Evolutionary conservation across 148 eudicot species (phyloP).

Genomic region (Hydrangea macrophylla): DNA sequence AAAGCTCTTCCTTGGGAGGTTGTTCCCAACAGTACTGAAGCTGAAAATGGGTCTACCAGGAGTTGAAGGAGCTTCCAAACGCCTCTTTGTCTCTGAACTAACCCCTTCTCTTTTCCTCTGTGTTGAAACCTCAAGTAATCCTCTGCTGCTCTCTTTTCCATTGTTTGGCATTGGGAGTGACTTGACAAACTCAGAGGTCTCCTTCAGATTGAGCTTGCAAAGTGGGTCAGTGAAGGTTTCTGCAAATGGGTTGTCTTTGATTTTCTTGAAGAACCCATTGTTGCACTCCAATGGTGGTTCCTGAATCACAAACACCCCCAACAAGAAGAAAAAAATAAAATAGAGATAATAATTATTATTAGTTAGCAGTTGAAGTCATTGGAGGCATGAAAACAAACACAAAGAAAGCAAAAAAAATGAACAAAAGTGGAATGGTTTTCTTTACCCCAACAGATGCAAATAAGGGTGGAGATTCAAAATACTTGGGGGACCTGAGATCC

Average conservation of each 20-base stretch:
- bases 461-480: constrained; percentile 27
- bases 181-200: constrained; percentile 71
- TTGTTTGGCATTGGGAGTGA: constrained; percentile 51
- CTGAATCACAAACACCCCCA: constrained; percentile 19
- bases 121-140: constrained; percentile 23
- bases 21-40: constrained; percentile 53
- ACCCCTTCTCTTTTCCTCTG: constrained; percentile 42
- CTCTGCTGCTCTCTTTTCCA: constrained; percentile 16
- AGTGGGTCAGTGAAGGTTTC: constrained; percentile 58
- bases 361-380: neutral
- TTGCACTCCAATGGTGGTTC: constrained; percentile 25
- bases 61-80: constrained; percentile 55
- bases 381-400: neutral
- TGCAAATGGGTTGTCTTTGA: constrained; percentile 51
- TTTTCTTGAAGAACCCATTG: constrained; percentile 16
- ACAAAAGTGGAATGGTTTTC: neutral
- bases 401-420: neutral
- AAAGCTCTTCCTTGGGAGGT: constrained; percentile 46
- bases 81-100: constrained; percentile 25
- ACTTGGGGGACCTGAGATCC: constrained; percentile 32
- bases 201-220: constrained; percentile 66
- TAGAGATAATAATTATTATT: no score
- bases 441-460: constrained; percentile 30
- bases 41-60: constrained; percentile 79
- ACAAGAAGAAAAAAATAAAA: constrained; percentile 7